Evolutionary conservation across 2,329 filamentous ascomycete genomes (phyloP).

Genomic region (Pseudogymnoascus sp.): DNA sequence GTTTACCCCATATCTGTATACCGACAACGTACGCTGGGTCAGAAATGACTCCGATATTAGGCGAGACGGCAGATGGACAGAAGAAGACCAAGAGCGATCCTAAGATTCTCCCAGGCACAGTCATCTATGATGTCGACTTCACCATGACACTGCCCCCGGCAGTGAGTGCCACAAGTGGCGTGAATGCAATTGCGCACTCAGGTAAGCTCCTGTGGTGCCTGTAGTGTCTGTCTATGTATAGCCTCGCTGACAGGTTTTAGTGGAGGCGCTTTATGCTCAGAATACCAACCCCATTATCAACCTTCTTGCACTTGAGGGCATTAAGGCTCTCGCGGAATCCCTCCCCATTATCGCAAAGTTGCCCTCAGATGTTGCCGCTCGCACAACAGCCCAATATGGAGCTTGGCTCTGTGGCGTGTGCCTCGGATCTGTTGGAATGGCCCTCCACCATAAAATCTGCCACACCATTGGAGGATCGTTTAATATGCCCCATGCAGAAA

Average conservation of each 20-base stretch:
- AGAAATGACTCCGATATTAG: constrained; percentile 58
- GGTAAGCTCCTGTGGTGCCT: neutral
- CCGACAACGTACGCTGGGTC: constrained; percentile 55
- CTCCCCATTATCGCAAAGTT: constrained; percentile 42
- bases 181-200: constrained; percentile 56
- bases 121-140: constrained; percentile 58
- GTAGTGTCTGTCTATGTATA: neutral
- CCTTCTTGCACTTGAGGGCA: constrained; percentile 50
- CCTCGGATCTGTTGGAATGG: constrained; percentile 52
- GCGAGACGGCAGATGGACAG: constrained; percentile 49
- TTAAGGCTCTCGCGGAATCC: constrained; percentile 42
- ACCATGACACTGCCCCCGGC: constrained; percentile 47
- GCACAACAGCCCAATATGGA: constrained; percentile 53
- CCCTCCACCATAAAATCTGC: constrained; percentile 60
- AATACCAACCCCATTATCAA: constrained; percentile 54
- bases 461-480: constrained; percentile 57
- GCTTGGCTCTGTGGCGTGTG: constrained; percentile 58
- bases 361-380: constrained; percentile 34
- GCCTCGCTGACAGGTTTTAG: constrained; percentile 23
- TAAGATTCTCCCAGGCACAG: constrained; percentile 50
- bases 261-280: constrained; percentile 55
- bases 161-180: constrained; percentile 42
- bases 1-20: constrained; percentile 49
- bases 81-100: constrained; percentile 51
- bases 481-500: constrained; percentile 57